phyloP scores from a whole-genome alignment of 352 stramenopile species.

The Phytophthora rubi region DNA sequence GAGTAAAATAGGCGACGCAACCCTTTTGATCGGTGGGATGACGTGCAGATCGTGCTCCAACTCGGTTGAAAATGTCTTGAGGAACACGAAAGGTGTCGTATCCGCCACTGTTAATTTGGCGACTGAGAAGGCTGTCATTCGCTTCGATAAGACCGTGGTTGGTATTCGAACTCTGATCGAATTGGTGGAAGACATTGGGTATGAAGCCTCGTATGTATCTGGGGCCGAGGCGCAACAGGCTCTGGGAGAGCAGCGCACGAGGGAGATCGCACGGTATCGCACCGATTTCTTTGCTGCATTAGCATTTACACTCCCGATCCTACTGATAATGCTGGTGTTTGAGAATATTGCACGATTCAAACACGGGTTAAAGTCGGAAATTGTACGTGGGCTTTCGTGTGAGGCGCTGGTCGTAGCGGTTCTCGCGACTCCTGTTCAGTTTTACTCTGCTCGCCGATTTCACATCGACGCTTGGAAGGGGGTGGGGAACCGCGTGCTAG shows the following conservation, averaged over 20 bases:
- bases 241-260: conserved; percentile 71
- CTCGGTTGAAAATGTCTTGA: conserved; percentile 81
- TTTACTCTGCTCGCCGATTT: conserved; percentile 93
- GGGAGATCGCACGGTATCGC: conserved; percentile 74
- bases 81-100: conserved; percentile 67
- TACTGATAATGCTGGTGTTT: conserved; percentile 90
- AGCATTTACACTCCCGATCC: conserved; percentile 93
- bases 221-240: conserved; percentile 64
- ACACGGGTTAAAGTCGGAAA: conserved; percentile 47
- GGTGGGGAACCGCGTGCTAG: conserved; percentile 84
- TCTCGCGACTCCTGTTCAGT: conserved; percentile 95
- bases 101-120: conserved; percentile 79
- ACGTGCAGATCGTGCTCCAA: conserved; percentile 90
- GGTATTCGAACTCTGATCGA: conserved; percentile 82
- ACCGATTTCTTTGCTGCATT: conserved; percentile 82
- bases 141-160: conserved; percentile 68
- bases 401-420: conserved; percentile 69
- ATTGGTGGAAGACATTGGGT: conserved; percentile 62
- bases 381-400: conserved; percentile 64
- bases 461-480: conserved; percentile 93
- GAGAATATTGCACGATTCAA: conserved; percentile 64
- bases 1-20: conserved; percentile 53
- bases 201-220: conserved; percentile 36
- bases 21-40: conserved; percentile 82
- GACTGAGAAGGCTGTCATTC: conserved; percentile 76